Base-by-base conservation (phyloP, 1,284 basidiomycete species). In the Pseudozyma sp. region DNA sequence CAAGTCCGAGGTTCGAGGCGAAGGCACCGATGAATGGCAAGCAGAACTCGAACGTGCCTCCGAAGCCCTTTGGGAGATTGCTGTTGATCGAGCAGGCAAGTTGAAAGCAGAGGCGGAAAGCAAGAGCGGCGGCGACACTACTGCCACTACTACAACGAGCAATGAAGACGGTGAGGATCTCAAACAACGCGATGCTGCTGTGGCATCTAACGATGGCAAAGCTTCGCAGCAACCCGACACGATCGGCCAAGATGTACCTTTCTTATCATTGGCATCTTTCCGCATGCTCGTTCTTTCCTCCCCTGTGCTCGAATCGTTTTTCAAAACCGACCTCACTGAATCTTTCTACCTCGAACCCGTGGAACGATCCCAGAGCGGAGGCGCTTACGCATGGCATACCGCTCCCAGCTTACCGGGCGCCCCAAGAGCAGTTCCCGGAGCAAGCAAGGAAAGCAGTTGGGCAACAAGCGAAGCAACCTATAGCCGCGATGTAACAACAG, bases 301-400 rank as follows among this genome's bases (percentile, higher is more conserved):
- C 38, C 82, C 81, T 43, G 69, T 81, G 8, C 70, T 85, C 53
- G 67, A 78, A 53, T 71, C 71, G 14, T 85, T 85, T 47, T 84
- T 85, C 68, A 82, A 84, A 55, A 61, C 70, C 44, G 83, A 84
- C 60, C 71, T 85, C 39, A 62, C 73, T 25, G 49, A 68, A 35
- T 85, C 83, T 12, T 80, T 85, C 55, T 70, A 70, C 43, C 72
- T 85, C 13, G 76, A 78, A 47, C 71, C 77, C n/a, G 75, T 76
- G 13, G 72, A 80, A 39, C 71, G 78, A n/a, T 81, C 79, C 4
- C 73, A 70, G 61, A 77, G 73, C 51, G 81, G 81, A 35, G 80
- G 72, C 44, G 81, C 78, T 21, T 83, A 76, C 70, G 76, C 81
- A 9, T 83, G 81, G 81, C 81, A 83, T 45, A 76, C 81, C n/a